phyloP scores from a whole-genome alignment of 1,139 yeast species.

The Hansenula sp. region DNA sequence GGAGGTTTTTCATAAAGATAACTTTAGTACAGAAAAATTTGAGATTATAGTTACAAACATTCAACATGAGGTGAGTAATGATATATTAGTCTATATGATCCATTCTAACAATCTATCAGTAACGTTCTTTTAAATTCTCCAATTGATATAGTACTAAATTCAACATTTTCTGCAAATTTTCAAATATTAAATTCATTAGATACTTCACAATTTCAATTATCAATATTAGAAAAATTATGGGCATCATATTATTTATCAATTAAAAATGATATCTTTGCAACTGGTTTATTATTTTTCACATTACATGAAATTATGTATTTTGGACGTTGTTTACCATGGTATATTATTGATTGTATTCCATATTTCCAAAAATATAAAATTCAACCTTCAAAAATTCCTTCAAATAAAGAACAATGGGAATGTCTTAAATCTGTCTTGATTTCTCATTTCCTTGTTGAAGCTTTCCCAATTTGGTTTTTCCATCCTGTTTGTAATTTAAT shows the following conservation, averaged over 20 bases:
- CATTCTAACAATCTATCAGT: background rate
- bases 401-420: conserved; percentile 75
- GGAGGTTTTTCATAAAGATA: too few species aligned
- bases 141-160: conserved; percentile 3
- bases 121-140: conserved; percentile 6
- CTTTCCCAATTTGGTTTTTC: conserved; percentile 84
- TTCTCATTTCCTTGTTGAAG: conserved; percentile 79
- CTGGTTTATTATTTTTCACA: conserved; percentile 61
- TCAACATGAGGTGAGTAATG: conserved; percentile 2
- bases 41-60: background rate
- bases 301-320: conserved; percentile 71
- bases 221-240: conserved; percentile 54
- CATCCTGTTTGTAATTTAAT: conserved; percentile 70
- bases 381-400: conserved; percentile 68
- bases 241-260: conserved; percentile 61
- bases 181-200: conserved; percentile 4
- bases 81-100: too few species aligned
- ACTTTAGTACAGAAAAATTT: too few species aligned
- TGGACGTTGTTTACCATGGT: conserved; percentile 76
- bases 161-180: conserved; percentile 5
- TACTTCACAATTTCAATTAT: conserved; percentile 27
- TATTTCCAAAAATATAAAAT: conserved; percentile 66
- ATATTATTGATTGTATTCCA: conserved; percentile 60
- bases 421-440: conserved; percentile 71
- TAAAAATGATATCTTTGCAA: conserved; percentile 65